Conservation (phyloP, 768 basidiomycete species). For the Boletales sp. region DNA sequence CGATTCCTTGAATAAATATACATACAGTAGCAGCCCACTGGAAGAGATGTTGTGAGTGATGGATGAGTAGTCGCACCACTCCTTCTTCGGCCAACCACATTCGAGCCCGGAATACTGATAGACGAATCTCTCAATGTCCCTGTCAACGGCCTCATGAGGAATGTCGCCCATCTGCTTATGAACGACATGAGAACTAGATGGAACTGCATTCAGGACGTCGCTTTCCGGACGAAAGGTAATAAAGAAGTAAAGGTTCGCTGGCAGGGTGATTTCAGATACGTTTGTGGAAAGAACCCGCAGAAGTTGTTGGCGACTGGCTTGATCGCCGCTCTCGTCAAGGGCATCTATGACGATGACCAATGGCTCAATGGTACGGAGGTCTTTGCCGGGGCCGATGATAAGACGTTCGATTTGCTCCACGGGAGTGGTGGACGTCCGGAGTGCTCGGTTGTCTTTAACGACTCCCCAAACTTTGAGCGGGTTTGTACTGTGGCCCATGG, state of each 20-base stretch:
- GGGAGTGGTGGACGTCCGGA: neutral
- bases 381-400: conserved; percentile 22
- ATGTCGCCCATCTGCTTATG: conserved; percentile 16
- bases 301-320: conserved; percentile 13
- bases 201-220: conserved; percentile 15
- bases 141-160: conserved; percentile 9
- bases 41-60: conserved; percentile 29
- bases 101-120: conserved; percentile 10
- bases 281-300: conserved; percentile 17
- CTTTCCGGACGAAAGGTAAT: conserved; percentile 27
- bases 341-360: conserved; percentile 35
- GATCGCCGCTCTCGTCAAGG: conserved; percentile 28
- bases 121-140: conserved; percentile 15
- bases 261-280: conserved; percentile 11
- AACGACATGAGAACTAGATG: conserved; percentile 1
- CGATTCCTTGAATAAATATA: conserved; percentile 21
- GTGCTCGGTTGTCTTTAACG: neutral
- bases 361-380: conserved; percentile 26
- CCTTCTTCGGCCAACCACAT: conserved; percentile 14
- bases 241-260: conserved; percentile 23
- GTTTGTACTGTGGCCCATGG: neutral
- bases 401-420: neutral
- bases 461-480: neutral
- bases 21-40: conserved; percentile 33
- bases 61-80: conserved; percentile 19